Evolutionary conservation across 2,329 filamentous ascomycete species (phyloP), one percentile per base, ranked within the genome.

Genomic region (Seiridium unicorne): DNA sequence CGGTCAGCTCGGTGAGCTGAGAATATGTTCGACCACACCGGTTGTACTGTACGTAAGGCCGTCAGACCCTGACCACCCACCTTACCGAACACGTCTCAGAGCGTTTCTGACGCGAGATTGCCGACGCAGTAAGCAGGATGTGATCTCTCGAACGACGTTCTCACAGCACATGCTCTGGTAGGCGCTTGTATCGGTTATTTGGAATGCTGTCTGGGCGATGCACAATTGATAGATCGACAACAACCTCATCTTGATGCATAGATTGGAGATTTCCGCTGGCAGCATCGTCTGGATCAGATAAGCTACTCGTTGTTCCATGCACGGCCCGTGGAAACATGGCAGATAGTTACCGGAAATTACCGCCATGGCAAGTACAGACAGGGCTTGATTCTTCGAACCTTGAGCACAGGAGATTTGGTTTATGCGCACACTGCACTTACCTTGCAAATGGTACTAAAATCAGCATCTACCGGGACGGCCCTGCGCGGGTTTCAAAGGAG

Each of bases 21-120:
- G 18, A n/a, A 57, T 1, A 55, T 32, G 18, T 38, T 34, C 51
- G 42, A 9, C 38, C 38, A 11, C 18, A 26, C 34, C 35, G 34
- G 13, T 49, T 13, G 26, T 18, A 44, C 18, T 32, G 26, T 1
- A 26, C 10, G 8, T 11, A 13, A 55, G 34, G 32, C 8, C 7
- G 51, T 55, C 36, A 55, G 51, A 55, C n/a, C 51, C 11, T 55
- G 35, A 44, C 51, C 51, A 55, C 51, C 51, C 42, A n/a, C 9
- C 31, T n/a, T 35, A 36, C 13, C 7, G 38, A 26, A 42, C 38
- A 13, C 38, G 38, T 53, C 3, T 34, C 34, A 38, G 5, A n/a
- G 49, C 5, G 35, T 53, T 32, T 38, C 34, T 51, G 49, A 36
- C 11, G 47, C 47, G 32, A 53, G 49, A 36, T 53, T 32, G n/a